These are phyloP conservation scores for Penicillium canariense DNA, from an alignment of 495 filamentous ascomycete species.

Conservation along the genomic window DNA sequence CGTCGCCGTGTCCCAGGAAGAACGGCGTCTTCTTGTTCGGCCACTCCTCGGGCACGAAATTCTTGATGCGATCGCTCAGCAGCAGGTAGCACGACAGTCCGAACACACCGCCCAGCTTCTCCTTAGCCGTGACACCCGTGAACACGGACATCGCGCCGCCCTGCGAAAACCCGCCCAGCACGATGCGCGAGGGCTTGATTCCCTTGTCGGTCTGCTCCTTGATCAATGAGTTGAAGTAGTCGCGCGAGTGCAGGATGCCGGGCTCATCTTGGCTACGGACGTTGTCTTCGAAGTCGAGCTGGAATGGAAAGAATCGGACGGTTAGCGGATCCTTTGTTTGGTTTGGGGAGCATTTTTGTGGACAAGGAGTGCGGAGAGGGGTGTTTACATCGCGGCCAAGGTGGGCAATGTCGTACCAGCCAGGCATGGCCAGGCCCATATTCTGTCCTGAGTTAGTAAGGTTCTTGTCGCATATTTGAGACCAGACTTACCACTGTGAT, in stretches of 20 bases:
- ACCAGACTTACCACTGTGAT: conserved; percentile 72
- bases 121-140: conserved; percentile 66
- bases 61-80: conserved; percentile 67
- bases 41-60: conserved; percentile 59
- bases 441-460: conserved; percentile 49
- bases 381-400: conserved; percentile 41
- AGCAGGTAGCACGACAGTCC: conserved; percentile 81
- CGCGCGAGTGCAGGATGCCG: conserved; percentile 70
- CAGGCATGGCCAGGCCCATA: conserved; percentile 79
- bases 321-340: not conserved
- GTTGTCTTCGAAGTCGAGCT: conserved; percentile 49
- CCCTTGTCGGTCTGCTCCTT: conserved; percentile 78
- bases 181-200: conserved; percentile 77
- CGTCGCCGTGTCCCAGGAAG: conserved; percentile 82
- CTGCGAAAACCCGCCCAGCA: conserved; percentile 71
- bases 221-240: conserved; percentile 78
- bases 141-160: conserved; percentile 60
- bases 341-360: not conserved
- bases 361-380: not conserved
- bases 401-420: conserved; percentile 89
- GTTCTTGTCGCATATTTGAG: not conserved
- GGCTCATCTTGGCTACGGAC: conserved; percentile 67
- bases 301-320: not conserved
- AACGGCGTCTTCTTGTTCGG: conserved; percentile 78
- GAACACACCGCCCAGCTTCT: conserved; percentile 83